Conservation (phyloP, 495 filamentous ascomycete species). For the Pyronema domesticum region DNA sequence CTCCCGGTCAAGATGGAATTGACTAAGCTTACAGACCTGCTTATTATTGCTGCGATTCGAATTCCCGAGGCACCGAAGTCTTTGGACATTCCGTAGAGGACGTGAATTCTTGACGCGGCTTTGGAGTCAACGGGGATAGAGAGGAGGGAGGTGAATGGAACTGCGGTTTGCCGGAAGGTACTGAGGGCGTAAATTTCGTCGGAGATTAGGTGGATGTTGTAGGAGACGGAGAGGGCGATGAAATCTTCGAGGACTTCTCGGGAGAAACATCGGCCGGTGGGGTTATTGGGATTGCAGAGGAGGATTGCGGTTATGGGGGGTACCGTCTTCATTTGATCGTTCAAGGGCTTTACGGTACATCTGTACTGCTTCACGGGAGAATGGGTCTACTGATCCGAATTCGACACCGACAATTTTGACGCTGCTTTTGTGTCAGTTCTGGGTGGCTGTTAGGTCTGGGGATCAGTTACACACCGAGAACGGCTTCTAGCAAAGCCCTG, state of each 20-base stretch:
- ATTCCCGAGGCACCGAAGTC: background rate
- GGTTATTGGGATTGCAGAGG: slow-evolving; percentile 18
- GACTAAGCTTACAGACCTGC: background rate
- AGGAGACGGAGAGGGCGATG: slow-evolving; percentile 16
- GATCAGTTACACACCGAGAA: no score
- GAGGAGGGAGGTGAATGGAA: background rate
- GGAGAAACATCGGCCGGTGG: slow-evolving; percentile 17
- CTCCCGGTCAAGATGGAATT: background rate
- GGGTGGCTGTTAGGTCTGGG: no score
- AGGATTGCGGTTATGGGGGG: slow-evolving; percentile 11
- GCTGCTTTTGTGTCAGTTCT: background rate
- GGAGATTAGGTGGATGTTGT: slow-evolving; percentile 25
- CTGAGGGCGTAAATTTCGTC: slow-evolving; percentile 25
- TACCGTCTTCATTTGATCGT: background rate
- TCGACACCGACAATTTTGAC: background rate
- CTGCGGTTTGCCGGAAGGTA: background rate
- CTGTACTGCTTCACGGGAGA: background rate
- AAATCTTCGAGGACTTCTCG: slow-evolving; percentile 13
- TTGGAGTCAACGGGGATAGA: background rate
- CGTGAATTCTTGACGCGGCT: background rate
- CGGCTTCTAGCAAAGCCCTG: background rate
- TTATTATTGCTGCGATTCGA: background rate
- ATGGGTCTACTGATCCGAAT: background rate
- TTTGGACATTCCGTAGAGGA: background rate
- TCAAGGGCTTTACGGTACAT: background rate